phyloP scores from a whole-genome alignment of 2,329 filamentous ascomycete genomes.

The Clonostachys byssicola region DNA sequence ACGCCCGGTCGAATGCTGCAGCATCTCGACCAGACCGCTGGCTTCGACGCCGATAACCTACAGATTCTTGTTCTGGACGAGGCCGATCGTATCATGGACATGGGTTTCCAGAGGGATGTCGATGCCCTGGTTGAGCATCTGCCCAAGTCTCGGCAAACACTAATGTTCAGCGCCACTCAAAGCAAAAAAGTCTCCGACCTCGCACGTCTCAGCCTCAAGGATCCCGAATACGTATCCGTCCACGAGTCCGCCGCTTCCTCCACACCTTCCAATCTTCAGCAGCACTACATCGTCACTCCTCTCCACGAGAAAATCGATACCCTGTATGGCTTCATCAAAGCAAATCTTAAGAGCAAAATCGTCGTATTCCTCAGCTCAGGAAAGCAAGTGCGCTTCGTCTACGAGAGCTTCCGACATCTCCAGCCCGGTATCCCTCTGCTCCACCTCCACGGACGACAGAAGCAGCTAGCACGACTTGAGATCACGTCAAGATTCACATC shows the following conservation, averaged over 20 bases:
- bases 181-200: conserved; percentile 92
- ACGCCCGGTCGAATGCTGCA: conserved; percentile 94
- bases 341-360: conserved; percentile 90
- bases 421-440: conserved; percentile 91
- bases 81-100: conserved; percentile 94
- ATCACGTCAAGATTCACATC: conserved; percentile 81
- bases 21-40: conserved; percentile 89
- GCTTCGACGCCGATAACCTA: conserved; percentile 84
- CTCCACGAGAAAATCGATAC: conserved; percentile 87
- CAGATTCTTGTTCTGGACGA: conserved; percentile 94
- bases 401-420: conserved; percentile 87
- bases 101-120: conserved; percentile 88
- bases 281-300: conserved; percentile 86
- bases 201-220: conserved; percentile 78
- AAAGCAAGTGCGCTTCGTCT: conserved; percentile 95
- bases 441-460: conserved; percentile 91
- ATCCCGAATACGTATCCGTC: conserved; percentile 93
- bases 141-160: conserved; percentile 78
- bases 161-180: conserved; percentile 95
- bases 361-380: conserved; percentile 93
- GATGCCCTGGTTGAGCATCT: conserved; percentile 93
- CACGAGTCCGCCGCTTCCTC: conserved; percentile 78
- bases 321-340: conserved; percentile 86
- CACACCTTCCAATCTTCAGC: conserved; percentile 79
- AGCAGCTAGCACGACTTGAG: conserved; percentile 82